Percentiles rank a stretch among this genome's conserved stretches.
Evolutionary conservation across 192 early-diverging fungal genomes (phyloP).

Genomic region (Backusella mclennaniae): DNA sequence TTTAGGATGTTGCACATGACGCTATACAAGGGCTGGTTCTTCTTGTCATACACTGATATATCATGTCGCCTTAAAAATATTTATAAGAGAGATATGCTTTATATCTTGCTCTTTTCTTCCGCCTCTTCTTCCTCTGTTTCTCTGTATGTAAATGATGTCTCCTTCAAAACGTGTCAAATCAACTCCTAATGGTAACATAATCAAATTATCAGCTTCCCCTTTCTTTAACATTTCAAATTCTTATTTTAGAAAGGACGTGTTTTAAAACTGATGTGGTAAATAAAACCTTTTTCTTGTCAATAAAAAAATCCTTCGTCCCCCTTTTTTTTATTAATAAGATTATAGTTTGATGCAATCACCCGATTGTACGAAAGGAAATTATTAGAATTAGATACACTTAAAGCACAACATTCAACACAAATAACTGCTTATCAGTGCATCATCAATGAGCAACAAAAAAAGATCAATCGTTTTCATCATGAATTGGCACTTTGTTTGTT

Average conservation of each 20-base stretch:
- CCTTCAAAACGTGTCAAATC: slow-evolving; percentile 1
- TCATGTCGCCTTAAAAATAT: background rate
- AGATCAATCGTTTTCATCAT: background rate
- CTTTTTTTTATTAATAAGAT: background rate
- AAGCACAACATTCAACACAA: background rate
- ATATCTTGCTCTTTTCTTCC: background rate
- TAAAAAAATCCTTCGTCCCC: background rate
- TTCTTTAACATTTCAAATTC: slow-evolving; percentile 1
- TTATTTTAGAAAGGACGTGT: background rate
- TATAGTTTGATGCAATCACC: background rate
- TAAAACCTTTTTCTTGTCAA: slow-evolving; percentile 2
- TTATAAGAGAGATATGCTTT: background rate
- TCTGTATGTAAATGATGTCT: slow-evolving; percentile 1
- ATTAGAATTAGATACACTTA: background rate
- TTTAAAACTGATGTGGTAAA: background rate
- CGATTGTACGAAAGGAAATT: background rate
- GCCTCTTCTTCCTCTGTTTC: background rate
- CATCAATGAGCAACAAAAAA: background rate
- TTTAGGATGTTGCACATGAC: background rate
- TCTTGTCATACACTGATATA: slow-evolving; percentile 1
- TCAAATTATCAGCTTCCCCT: background rate
- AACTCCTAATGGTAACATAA: slow-evolving; percentile 5
- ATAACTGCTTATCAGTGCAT: background rate
- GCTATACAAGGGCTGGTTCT: background rate
- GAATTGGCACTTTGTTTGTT: background rate